Base-by-base conservation (phyloP, 305 asterid genomes). In the Rubia peregrina region DNA sequence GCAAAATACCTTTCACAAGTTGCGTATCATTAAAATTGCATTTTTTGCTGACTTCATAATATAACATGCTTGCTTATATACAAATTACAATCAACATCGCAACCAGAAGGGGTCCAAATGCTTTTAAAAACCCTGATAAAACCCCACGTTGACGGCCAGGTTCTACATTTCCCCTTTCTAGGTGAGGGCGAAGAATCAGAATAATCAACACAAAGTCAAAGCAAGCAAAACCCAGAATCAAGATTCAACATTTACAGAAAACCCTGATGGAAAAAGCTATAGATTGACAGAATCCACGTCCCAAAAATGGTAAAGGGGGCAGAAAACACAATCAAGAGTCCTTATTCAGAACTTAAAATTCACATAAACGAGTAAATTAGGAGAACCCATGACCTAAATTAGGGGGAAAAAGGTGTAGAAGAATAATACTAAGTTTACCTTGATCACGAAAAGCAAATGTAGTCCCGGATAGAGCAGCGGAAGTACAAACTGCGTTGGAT, bases 351-450 rank as follows among this genome's bases (percentile, higher is more conserved):
- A 22, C 64, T 21, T 22, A 8, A 19, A 60, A 9, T 6, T 67
- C 64, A 1, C 44, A 30, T 9, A 46, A 46, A 48, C 69, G 30
- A 60, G 38, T 41, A 33, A 43, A 73, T 44, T 43, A 24, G 48
- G 24, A 59, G 71, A 74, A 61, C 69, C 73, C 77, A 9, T 7
- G 63, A 13, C 9, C 56, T 46, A 46, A 48, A 74, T 66, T 33
- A 7, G 30, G 59, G 38, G 33, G 44, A 2, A 14, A n/a, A 65
- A 10, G 46, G 9, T 2, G 0, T 3, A 26, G 46, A 44, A 66
- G 57, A 21, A 41, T 1, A 24, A 57, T 5, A 8, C 42, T 4
- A 3, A 21, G 19, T 40, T 60, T 36, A 74, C 73, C 77, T 68
- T 60, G 19, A 68, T 42, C 21, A 30, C 46, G 16, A 7, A 33